Conservation (phyloP, 352 stramenopile genomes). For the Phytophthora pluvialis region DNA sequence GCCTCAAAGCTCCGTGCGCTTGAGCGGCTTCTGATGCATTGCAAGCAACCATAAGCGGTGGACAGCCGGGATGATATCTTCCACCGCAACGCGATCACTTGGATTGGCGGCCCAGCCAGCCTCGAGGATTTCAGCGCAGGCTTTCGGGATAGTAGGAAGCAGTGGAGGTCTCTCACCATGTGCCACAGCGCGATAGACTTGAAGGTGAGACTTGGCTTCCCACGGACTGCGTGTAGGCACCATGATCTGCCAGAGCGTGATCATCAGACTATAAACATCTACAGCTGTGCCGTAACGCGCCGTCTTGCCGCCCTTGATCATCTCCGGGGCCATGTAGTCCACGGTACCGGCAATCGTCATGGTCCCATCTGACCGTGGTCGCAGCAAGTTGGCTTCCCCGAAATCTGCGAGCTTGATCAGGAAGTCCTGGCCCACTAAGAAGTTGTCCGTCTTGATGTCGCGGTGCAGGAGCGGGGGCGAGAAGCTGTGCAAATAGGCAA, state of each 20-base stretch:
- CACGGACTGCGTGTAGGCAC: constrained; percentile 78
- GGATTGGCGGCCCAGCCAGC: constrained; percentile 76
- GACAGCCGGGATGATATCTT: constrained; percentile 80
- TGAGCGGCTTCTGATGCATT: constrained; percentile 75
- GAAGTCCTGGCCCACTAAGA: constrained; percentile 79
- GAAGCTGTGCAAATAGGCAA: constrained; percentile 88
- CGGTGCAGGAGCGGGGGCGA: constrained; percentile 78
- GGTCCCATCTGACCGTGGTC: constrained; percentile 73
- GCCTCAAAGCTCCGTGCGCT: constrained; percentile 63
- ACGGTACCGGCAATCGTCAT: constrained; percentile 90
- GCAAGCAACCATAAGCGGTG: constrained; percentile 81
- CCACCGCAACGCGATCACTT: constrained; percentile 71
- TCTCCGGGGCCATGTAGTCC: constrained; percentile 88
- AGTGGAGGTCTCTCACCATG: constrained; percentile 77
- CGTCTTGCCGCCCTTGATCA: constrained; percentile 86
- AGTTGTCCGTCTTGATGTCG: constrained; percentile 91
- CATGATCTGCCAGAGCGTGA: constrained; percentile 90
- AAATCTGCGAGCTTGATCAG: constrained; percentile 87
- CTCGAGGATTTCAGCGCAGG: constrained; percentile 77
- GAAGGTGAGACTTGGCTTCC: constrained; percentile 73
- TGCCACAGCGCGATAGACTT: constrained; percentile 81
- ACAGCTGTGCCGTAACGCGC: constrained; percentile 79
- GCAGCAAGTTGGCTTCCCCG: constrained; percentile 84
- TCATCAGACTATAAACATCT: constrained; percentile 89
- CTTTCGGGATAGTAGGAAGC: constrained; percentile 69